Evolutionary conservation across 768 basidiomycete species (phyloP), one percentile per base, ranked within the genome.

Genomic region (Lactarius hengduanensis): DNA sequence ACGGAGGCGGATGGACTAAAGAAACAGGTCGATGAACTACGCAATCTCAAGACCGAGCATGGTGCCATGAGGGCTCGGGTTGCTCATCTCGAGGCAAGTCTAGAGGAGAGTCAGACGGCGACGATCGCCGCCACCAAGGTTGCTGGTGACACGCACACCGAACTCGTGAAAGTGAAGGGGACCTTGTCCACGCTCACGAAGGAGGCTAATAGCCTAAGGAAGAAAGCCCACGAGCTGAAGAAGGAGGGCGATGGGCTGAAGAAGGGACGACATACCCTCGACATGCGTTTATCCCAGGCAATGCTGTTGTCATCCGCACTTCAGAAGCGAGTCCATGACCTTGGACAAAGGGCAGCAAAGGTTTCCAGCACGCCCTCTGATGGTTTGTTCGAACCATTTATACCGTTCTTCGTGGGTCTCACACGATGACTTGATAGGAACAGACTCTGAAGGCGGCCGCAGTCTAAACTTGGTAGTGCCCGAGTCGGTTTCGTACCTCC

Each of bases 211-310:
- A 26, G 22, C 11, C 50, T 53, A 26, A 53, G 50, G 50, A 53
- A 53, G 50, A n/a, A 53, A 22, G 15, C 22, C 20, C n/a, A 50
- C 8, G 47, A 61, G 47, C 32, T 50, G 13, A 53, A 15, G 45
- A 45, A 57, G 13, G 55, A 63, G 43, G 9, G 15, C 15, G 56
- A 58, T 8, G 26, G 16, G 11, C 13, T 64, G 3, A 38, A 28
- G 45, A 40, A 34, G 28, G 63, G 59, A 26, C 57, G 41, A 55
- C 28, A 43, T 26, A 36, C 13, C 5, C 26, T 64, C 63, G 47
- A 53, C 28, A 53, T 54, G 47, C 57, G 57, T 28, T 57, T 55
- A 32, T 34, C 63, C 18, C 43, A 41, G 28, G 40, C 28, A 10
- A 30, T 13, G 13, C 32, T 56, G 9, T 22, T 62, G 22, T 40